Evolutionary conservation across 2,329 filamentous ascomycete genomes (phyloP), one percentile per base, ranked within the genome.

Genomic region (Diaporthe caulivora): DNA sequence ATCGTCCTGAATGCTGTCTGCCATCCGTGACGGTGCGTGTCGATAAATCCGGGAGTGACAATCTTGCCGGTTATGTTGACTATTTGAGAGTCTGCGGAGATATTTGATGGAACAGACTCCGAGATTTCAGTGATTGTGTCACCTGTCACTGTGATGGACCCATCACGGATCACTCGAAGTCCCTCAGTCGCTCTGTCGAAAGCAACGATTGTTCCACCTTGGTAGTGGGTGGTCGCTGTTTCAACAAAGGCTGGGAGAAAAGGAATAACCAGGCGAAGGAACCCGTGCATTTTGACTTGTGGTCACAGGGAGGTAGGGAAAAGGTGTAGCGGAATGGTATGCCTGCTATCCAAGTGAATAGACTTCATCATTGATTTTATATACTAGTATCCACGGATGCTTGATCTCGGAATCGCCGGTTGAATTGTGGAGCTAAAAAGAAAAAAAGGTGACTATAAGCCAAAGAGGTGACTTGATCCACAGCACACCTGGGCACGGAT

Each of bases 11-110:
- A 85, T 13, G 83, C 86, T 0, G 89, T 90, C 77, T 90, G 87
- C 89, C 88, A 90, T 0, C 85, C 83, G 74, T 89, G 87, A 1
- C 85, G 85, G 75, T 91, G 89, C 0, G 88, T 90, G 78, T 90
- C 87, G 72, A 91, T 82, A 78, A 91, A 90, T 11, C 89, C 88
- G 0, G 88, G 87, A 0, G 84, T 84, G 68, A 90, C 82, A 73
- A 90, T 90, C 76, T 88, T 87, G 69, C 84, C 81, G 0, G 82
- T 83, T 51, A 84, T 85, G 75, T 90, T 84, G n/a, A 90, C 80
- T 1, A 84, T 74, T 67, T 88, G 81, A 1, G 81, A 81, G 24
- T 80, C 79, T 0, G 73, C 54, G 1, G 80, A 79, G 3, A 83
- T 81, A 24, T 80, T 79, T 0, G 73, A 57, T 1, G 80, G 79